phyloP scores from a whole-genome alignment of 257 asterid genomes.

The Anisodus tanguticus region DNA sequence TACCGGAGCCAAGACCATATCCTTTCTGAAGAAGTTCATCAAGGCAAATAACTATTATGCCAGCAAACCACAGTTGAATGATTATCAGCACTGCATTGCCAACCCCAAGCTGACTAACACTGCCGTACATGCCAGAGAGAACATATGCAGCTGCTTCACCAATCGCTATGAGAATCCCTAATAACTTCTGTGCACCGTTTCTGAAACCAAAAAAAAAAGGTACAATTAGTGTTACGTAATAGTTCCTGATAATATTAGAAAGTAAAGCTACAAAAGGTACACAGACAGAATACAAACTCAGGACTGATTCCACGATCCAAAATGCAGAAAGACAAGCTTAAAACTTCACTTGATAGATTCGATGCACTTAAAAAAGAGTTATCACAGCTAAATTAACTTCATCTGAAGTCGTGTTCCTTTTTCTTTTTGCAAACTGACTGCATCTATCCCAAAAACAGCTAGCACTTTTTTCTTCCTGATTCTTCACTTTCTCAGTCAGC shows the following conservation, averaged over 20 bases:
- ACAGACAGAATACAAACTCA: not conserved
- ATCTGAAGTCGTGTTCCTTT: not conserved
- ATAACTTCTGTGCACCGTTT: constrained; percentile 79
- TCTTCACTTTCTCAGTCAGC: constrained; percentile 13
- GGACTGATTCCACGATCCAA: not conserved
- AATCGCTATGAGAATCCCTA: constrained; percentile 80
- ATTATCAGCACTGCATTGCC: constrained; percentile 83
- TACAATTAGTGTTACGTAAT: no score
- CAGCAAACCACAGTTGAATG: constrained; percentile 83
- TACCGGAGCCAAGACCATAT: constrained; percentile 85
- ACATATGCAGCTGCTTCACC: constrained; percentile 92
- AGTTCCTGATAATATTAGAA: not conserved
- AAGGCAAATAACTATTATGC: constrained; percentile 78
- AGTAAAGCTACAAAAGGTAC: not conserved
- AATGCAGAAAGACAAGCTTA: constrained; percentile 1
- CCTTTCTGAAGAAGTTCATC: constrained; percentile 89
- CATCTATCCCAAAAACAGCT: not conserved
- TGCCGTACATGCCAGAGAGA: constrained; percentile 86
- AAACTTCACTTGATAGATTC: not conserved
- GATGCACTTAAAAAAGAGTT: not conserved
- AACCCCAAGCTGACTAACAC: constrained; percentile 82
- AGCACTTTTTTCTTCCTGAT: not conserved
- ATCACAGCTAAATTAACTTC: not conserved
- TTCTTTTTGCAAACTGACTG: not conserved
- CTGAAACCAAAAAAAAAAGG: constrained; percentile 38